Conservation (phyloP, 2,329 filamentous ascomycete genomes). For the Botryotinia convoluta region DNA sequence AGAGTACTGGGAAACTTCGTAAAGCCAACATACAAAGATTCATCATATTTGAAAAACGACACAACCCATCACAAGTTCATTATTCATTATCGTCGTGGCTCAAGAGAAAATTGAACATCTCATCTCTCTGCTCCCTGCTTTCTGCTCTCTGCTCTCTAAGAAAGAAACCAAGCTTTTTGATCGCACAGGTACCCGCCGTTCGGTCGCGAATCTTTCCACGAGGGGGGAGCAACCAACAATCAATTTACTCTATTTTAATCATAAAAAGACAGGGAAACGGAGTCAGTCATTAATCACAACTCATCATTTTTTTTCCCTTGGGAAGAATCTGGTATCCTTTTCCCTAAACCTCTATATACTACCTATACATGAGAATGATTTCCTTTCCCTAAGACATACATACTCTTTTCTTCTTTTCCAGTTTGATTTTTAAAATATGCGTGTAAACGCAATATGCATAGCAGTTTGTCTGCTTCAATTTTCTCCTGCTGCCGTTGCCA, state of each 20-base stretch:
- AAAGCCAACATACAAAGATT: neutral
- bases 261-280: neutral
- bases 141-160: no score
- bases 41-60: neutral
- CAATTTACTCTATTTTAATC: neutral
- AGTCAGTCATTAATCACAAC: constrained; percentile 7
- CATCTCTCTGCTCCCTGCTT: neutral
- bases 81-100: neutral
- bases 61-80: neutral
- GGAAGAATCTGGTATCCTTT: neutral
- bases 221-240: neutral
- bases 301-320: neutral
- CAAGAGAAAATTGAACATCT: neutral
- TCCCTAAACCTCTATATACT: neutral
- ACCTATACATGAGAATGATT: constrained; percentile 12
- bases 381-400: constrained; percentile 6
- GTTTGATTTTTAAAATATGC: constrained; percentile 31
- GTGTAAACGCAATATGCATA: constrained; percentile 25
- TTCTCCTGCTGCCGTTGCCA: constrained; percentile 24
- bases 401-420: neutral
- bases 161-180: neutral
- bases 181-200: neutral
- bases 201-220: constrained; percentile 2
- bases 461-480: constrained; percentile 31
- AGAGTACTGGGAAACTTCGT: neutral